phyloP scores from a whole-genome alignment of 768 basidiomycete species.

The Mycena kentingensis region DNA sequence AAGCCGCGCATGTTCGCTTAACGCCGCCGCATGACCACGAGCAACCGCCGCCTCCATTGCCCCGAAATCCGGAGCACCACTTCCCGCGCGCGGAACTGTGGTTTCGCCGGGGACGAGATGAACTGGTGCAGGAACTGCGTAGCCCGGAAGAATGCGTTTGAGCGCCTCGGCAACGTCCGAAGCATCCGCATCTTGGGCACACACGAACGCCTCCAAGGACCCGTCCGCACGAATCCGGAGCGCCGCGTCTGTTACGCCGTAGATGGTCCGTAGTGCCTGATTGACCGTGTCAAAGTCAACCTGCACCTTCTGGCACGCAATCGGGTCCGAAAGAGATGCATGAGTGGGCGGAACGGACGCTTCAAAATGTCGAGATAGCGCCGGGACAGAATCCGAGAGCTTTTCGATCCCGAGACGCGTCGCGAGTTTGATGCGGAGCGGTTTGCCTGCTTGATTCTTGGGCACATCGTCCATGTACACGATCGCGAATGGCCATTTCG shows the following conservation, averaged over 20 bases:
- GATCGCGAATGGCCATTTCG: conserved; percentile 51
- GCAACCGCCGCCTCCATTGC: conserved; percentile 32
- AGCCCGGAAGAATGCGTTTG: conserved; percentile 37
- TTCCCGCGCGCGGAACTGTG: conserved; percentile 22
- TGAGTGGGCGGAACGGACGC: conserved; percentile 34
- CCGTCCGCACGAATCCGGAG: conserved; percentile 35
- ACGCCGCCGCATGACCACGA: conserved; percentile 22
- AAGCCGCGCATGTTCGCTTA: conserved; percentile 34
- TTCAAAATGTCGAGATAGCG: conserved; percentile 43
- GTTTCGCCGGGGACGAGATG: conserved; percentile 30
- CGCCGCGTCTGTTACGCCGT: conserved; percentile 38
- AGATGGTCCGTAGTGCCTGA: conserved; percentile 28
- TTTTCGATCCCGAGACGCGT: conserved; percentile 41
- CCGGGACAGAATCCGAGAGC: conserved; percentile 37
- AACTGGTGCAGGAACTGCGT: conserved; percentile 40
- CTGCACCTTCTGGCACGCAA: conserved; percentile 36
- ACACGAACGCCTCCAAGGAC: conserved; percentile 41
- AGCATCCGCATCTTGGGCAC: conserved; percentile 26
- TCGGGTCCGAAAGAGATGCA: conserved; percentile 39
- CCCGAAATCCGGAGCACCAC: conserved; percentile 35
- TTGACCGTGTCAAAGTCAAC: conserved; percentile 33
- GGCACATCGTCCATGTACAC: conserved; percentile 52
- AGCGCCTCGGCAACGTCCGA: conserved; percentile 26
- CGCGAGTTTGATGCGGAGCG: conserved; percentile 46
- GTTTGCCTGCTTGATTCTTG: conserved; percentile 50